Conservation (phyloP, 805 yeast species). For the Candida ovalis region DNA sequence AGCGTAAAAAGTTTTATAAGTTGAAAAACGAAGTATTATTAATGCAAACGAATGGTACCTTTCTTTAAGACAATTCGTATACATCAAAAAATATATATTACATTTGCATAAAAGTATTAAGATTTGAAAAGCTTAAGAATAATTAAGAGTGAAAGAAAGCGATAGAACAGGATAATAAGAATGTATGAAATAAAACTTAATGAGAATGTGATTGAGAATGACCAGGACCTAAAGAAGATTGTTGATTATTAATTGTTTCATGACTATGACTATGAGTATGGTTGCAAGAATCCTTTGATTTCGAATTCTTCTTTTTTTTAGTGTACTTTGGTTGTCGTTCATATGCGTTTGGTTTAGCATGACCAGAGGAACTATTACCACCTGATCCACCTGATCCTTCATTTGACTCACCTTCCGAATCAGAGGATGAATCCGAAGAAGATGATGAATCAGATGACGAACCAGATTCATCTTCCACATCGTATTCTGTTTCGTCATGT, state of each 20-base stretch:
- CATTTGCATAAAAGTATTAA: no score
- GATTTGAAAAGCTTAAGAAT: no score
- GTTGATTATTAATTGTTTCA: background rate
- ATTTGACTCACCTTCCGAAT: constrained; percentile 17
- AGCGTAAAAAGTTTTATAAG: no score
- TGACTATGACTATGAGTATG: constrained; percentile 13
- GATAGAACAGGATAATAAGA: no score
- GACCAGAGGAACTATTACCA: constrained; percentile 6
- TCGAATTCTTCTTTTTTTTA: constrained; percentile 20
- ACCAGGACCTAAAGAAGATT: background rate
- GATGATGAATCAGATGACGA: constrained; percentile 17
- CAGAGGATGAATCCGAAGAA: constrained; percentile 17
- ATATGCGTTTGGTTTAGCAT: constrained; percentile 68
- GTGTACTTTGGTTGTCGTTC: constrained; percentile 75
- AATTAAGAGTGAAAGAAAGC: no score
- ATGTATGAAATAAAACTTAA: no score
- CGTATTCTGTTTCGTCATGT: constrained; percentile 47
- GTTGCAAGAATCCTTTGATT: background rate
- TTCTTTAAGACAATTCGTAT: no score
- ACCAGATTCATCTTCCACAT: constrained; percentile 19
- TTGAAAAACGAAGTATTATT: no score
- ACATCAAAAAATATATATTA: no score
- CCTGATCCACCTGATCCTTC: no score
- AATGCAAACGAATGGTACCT: no score
- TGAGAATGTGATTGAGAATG: background rate